Evolutionary conservation across 176 grass and related monocot species (phyloP).

Genomic region (Guadua angustifolia): DNA sequence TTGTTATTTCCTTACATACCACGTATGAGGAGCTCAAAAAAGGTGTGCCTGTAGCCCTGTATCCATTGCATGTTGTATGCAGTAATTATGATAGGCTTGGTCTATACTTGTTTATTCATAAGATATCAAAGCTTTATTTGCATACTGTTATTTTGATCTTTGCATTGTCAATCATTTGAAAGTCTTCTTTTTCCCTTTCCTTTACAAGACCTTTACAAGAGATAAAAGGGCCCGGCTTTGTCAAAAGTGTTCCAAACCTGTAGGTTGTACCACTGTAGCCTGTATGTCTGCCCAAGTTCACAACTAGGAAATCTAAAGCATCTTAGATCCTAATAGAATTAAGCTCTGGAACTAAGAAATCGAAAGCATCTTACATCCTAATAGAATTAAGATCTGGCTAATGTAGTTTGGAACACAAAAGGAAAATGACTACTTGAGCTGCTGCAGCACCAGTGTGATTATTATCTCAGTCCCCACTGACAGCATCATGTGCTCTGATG

Average conservation of each 20-base stretch:
- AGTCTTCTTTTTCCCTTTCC: not conserved
- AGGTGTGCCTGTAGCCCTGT: not conserved
- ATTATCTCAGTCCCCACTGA: not conserved
- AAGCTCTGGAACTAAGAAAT: slow-evolving; percentile 13
- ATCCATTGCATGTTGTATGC: not conserved
- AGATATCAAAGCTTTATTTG: slow-evolving; percentile 27
- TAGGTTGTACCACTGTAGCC: not conserved
- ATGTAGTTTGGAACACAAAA: not conserved
- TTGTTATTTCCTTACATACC: not conserved
- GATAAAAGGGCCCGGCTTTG: not conserved
- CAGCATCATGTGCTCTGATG: not conserved
- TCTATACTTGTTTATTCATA: slow-evolving; percentile 12
- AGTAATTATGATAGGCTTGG: not conserved
- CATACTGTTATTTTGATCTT: not conserved
- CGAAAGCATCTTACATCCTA: not conserved
- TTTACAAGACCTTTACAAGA: not conserved
- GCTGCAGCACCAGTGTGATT: not conserved
- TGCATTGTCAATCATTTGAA: not conserved
- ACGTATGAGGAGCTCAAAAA: slow-evolving; percentile 1
- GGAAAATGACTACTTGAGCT: not conserved
- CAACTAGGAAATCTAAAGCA: slow-evolving; percentile 4
- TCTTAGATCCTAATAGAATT: not conserved
- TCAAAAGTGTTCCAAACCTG: not conserved
- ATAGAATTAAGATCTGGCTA: slow-evolving; percentile 9
- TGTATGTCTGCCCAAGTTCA: not conserved